Percentiles rank a stretch among this genome's conserved stretches.
Conservation (phyloP, 2,329 filamentous ascomycete genomes). For the Aspergillus hiratsukae region DNA sequence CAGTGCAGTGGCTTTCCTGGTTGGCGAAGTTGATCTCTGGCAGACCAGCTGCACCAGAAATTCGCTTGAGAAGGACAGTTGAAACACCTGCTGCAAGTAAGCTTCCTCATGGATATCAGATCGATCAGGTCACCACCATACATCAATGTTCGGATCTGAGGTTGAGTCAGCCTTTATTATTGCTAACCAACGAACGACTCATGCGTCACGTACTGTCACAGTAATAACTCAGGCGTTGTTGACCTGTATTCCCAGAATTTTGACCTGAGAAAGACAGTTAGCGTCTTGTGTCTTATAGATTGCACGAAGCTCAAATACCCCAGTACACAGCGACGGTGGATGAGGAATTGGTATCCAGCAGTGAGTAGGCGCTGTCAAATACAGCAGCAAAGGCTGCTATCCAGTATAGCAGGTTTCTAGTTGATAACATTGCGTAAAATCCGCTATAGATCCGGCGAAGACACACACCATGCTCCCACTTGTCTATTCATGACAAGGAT, state of each 20-base stretch:
- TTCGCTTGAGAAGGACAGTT: conserved; percentile 59
- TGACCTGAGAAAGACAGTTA: conserved; percentile 43
- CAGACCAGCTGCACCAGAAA: conserved; percentile 48
- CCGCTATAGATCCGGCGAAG: not conserved
- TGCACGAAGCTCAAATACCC: not conserved
- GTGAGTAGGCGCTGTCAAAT: not conserved
- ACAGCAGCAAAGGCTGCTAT: not conserved
- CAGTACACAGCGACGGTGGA: not conserved
- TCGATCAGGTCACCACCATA: not conserved
- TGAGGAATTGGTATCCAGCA: conserved; percentile 1
- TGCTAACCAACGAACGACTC: not conserved
- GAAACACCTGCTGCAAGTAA: conserved; percentile 51
- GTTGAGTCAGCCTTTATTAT: not conserved
- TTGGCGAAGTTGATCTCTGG: conserved; percentile 62
- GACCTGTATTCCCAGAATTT: conserved; percentile 51
- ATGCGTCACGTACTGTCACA: conserved; percentile 49
- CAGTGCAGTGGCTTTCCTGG: conserved; percentile 57
- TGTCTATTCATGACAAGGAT: not conserved
- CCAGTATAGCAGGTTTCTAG: not conserved
- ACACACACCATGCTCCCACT: not conserved
- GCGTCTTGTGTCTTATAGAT: not conserved
- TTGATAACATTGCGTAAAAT: not conserved
- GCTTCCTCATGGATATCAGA: conserved; percentile 20
- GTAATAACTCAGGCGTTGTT: conserved; percentile 56
- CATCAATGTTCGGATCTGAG: not conserved